phyloP scores from a whole-genome alignment of 768 basidiomycete species.

The Lactarius pseudohatsudake region DNA sequence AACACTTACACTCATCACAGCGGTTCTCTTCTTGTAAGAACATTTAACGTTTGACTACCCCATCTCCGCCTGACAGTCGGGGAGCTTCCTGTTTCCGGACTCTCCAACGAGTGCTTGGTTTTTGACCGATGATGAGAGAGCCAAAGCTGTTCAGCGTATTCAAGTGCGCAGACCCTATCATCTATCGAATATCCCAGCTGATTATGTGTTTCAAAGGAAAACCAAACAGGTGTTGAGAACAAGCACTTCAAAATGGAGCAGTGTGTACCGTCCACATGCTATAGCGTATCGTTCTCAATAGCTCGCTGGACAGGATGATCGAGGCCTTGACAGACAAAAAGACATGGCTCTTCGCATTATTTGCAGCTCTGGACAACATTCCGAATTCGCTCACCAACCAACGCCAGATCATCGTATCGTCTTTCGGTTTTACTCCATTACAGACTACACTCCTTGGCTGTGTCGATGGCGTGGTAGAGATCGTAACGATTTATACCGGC shows the following conservation, averaged over 20 bases:
- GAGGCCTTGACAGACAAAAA: slow-evolving; percentile 70
- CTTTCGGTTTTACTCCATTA: slow-evolving; percentile 62
- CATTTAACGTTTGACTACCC: not conserved
- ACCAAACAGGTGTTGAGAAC: slow-evolving; percentile 82
- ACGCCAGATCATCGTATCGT: slow-evolving; percentile 58
- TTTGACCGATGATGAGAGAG: slow-evolving; percentile 62
- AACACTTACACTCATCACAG: slow-evolving; percentile 51
- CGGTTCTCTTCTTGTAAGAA: slow-evolving; percentile 55
- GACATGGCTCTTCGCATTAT: slow-evolving; percentile 75
- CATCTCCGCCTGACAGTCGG: not conserved
- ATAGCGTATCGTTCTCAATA: not conserved
- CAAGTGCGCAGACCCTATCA: slow-evolving; percentile 44
- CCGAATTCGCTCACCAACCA: slow-evolving; percentile 71
- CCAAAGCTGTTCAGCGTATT: slow-evolving; percentile 61
- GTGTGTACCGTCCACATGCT: slow-evolving; percentile 42
- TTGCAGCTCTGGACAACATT: slow-evolving; percentile 58
- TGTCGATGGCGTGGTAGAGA: slow-evolving; percentile 64
- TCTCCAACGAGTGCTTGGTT: slow-evolving; percentile 77
- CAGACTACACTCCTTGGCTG: slow-evolving; percentile 71
- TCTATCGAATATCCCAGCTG: not conserved
- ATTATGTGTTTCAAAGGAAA: slow-evolving; percentile 42
- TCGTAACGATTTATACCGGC: slow-evolving; percentile 68
- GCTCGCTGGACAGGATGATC: slow-evolving; percentile 47
- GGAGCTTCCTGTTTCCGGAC: slow-evolving; percentile 69
- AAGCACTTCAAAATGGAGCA: slow-evolving; percentile 80